These are phyloP conservation scores for Penicillium sp. DNA, from an alignment of 2,329 filamentous ascomycete genomes.

Conservation along the genomic window DNA sequence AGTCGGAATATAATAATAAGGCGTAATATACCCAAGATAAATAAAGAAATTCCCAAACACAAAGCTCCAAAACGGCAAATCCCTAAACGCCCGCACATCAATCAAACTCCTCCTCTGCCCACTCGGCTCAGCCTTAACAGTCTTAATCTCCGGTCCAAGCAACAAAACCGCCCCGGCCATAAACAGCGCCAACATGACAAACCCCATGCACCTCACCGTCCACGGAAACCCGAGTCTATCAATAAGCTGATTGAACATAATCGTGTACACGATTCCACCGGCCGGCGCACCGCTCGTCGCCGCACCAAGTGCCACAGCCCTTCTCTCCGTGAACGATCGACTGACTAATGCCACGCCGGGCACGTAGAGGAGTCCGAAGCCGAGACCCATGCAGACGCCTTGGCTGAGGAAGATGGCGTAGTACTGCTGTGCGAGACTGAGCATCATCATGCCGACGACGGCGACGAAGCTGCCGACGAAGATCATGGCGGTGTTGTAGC, in stretches of 20 bases:
- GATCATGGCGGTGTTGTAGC: constrained; percentile 38
- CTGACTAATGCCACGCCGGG: constrained; percentile 47
- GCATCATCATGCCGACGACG: constrained; percentile 42
- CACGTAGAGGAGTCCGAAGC: constrained; percentile 41
- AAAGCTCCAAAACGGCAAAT: constrained; percentile 44
- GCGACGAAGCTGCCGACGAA: constrained; percentile 33
- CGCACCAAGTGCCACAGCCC: constrained; percentile 52
- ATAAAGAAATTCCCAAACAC: constrained; percentile 33
- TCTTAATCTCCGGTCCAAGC: constrained; percentile 19
- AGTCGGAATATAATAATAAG: constrained; percentile 43
- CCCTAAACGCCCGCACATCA: constrained; percentile 46
- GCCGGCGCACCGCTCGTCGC: constrained; percentile 53
- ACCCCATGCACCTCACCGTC: constrained; percentile 53
- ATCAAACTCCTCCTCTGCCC: constrained; percentile 34
- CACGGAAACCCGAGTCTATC: constrained; percentile 55
- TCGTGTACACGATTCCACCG: constrained; percentile 57
- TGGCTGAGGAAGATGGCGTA: constrained; percentile 39
- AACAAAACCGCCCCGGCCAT: constrained; percentile 10
- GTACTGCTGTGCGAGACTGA: constrained; percentile 34
- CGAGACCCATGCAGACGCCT: constrained; percentile 47
- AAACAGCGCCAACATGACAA: constrained; percentile 48
- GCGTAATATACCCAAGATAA: constrained; percentile 49
- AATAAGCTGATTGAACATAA: constrained; percentile 49
- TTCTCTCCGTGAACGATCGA: constrained; percentile 52
- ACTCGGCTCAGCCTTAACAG: not conserved